phyloP scores from a whole-genome alignment of 495 filamentous ascomycete genomes.

The Pyrenula massariospora region DNA sequence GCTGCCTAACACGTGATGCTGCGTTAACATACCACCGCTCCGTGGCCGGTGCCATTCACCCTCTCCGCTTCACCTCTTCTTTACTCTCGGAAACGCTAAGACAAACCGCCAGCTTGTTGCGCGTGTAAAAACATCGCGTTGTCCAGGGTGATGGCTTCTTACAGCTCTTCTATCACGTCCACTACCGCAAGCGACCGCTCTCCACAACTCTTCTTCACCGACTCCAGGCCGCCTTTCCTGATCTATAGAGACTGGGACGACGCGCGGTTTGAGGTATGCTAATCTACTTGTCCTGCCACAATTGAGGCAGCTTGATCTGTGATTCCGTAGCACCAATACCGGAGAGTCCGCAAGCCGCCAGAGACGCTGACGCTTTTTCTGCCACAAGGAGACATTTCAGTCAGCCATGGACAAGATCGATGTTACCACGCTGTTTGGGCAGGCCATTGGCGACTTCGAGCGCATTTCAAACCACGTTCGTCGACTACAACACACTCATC shows the following conservation, averaged over 20 bases:
- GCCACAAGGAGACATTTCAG: background rate
- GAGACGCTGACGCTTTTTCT: background rate
- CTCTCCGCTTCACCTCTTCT: background rate
- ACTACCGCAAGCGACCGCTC: background rate
- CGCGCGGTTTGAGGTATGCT: background rate
- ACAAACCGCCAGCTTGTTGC: too few relatives aligned
- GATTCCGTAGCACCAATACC: too few relatives aligned
- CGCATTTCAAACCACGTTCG: slow-evolving; percentile 13
- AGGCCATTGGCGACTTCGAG: slow-evolving; percentile 13
- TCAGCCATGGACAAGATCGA: background rate
- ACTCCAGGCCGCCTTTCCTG: background rate
- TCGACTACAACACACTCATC: background rate
- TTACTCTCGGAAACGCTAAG: too few relatives aligned
- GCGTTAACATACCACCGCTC: too few relatives aligned
- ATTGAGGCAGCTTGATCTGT: too few relatives aligned
- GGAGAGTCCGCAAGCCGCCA: too few relatives aligned
- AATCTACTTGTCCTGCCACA: too few relatives aligned
- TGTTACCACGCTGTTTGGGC: slow-evolving; percentile 6
- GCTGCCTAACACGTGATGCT: background rate
- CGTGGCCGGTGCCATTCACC: background rate
- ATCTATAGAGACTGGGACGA: background rate
- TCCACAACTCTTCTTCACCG: background rate
- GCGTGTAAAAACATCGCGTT: too few relatives aligned
- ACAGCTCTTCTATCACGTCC: background rate
- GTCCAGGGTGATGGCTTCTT: background rate